Conservation (phyloP, 129 eudicot genomes). For the Oenanthe sinensis region DNA sequence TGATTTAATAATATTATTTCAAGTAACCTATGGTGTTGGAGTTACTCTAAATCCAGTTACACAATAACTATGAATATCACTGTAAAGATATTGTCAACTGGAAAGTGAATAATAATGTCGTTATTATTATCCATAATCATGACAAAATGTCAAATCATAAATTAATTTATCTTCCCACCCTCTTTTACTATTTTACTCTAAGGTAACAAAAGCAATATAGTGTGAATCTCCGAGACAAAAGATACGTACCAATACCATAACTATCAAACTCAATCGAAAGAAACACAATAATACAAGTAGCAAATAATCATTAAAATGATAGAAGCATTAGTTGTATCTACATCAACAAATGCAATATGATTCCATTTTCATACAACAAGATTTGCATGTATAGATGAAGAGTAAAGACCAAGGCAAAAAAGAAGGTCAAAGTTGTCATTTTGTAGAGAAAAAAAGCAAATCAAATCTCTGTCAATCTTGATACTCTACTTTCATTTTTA, state of each 20-base stretch:
- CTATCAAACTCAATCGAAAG: background rate
- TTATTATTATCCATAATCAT: background rate
- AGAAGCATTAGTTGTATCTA: background rate
- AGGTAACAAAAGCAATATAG: background rate
- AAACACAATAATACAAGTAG: background rate
- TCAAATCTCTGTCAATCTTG: constrained; percentile 19
- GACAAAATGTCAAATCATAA: background rate
- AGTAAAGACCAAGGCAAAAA: background rate
- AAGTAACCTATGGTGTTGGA: too few relatives aligned
- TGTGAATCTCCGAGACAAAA: background rate
- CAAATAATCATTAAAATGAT: background rate
- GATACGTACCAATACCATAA: background rate
- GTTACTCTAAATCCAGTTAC: too few relatives aligned
- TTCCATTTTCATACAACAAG: constrained; percentile 1
- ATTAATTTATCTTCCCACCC: background rate
- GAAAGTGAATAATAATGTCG: background rate
- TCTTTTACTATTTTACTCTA: background rate
- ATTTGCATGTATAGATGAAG: background rate
- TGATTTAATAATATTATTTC: too few relatives aligned
- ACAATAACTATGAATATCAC: too few relatives aligned
- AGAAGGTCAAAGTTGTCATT: constrained; percentile 11
- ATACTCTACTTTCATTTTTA: constrained; percentile 10
- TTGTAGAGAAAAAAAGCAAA: background rate
- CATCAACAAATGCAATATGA: background rate
- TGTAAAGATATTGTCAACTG: too few relatives aligned